Evolutionary conservation across 345 rosid species (phyloP).

Genomic region (Cardiospermum halicacabum): DNA sequence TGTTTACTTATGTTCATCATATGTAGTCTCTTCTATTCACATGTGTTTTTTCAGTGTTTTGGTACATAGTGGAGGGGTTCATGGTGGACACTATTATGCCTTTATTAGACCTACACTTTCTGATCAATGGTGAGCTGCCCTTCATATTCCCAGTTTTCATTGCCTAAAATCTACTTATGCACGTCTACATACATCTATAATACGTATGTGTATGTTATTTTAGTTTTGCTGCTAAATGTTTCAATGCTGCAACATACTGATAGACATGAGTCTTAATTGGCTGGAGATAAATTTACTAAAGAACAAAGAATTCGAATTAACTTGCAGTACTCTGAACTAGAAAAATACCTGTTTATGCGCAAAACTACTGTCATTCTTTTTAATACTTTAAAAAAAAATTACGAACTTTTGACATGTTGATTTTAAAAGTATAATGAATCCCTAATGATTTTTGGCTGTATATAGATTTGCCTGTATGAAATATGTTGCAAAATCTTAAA

Average conservation of each 20-base stretch:
- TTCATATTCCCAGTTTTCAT: background rate
- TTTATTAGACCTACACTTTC: conserved; percentile 92
- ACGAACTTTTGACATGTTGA: no score
- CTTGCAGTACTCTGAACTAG: background rate
- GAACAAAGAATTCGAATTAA: background rate
- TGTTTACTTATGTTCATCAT: background rate
- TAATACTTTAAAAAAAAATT: no score
- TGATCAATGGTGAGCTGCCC: conserved; percentile 70
- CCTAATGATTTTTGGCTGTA: background rate
- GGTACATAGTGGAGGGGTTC: conserved; percentile 97
- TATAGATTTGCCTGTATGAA: background rate
- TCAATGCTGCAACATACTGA: no score
- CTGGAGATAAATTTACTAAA: background rate
- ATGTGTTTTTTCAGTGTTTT: conserved; percentile 62
- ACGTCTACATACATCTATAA: no score
- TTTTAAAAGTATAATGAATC: background rate
- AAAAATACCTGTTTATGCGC: background rate
- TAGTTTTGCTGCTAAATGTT: no score
- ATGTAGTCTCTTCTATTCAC: conserved; percentile 7
- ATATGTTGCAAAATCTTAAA: background rate
- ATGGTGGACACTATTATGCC: conserved; percentile 98
- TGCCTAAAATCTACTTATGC: background rate
- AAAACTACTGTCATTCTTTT: no score
- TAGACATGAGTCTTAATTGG: background rate
- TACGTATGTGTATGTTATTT: no score